Percentiles rank a stretch among this genome's conserved stretches.
Evolutionary conservation across 1,284 basidiomycete species (phyloP).

Genomic region (Leccinum variabile): DNA sequence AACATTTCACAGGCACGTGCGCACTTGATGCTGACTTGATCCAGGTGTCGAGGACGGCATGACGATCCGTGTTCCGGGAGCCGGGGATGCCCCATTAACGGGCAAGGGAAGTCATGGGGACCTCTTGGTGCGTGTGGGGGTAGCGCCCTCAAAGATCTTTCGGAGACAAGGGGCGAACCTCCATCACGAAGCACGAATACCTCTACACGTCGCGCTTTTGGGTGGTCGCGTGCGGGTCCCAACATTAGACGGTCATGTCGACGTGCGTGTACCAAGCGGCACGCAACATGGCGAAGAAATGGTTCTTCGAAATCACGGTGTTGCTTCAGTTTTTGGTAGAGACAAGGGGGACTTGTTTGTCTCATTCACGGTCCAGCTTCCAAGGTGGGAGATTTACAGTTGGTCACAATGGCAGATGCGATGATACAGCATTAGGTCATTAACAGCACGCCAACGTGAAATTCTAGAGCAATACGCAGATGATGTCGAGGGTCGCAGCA

Average conservation of each 20-base stretch:
- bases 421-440: slow-evolving; percentile 52
- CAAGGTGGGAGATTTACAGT: slow-evolving; percentile 62
- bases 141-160: slow-evolving; percentile 84
- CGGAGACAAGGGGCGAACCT: slow-evolving; percentile 91
- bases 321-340: slow-evolving; percentile 66
- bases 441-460: slow-evolving; percentile 82
- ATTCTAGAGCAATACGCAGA: slow-evolving; percentile 92
- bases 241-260: slow-evolving; percentile 94
- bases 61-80: slow-evolving; percentile 82
- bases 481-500: slow-evolving; percentile 76
- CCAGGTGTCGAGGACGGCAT: slow-evolving; percentile 96
- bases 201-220: slow-evolving; percentile 88
- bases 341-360: slow-evolving; percentile 90
- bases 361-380: slow-evolving; percentile 85
- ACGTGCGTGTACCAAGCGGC: slow-evolving; percentile 89
- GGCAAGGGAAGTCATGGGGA: slow-evolving; percentile 82
- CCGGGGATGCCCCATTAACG: slow-evolving; percentile 84
- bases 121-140: slow-evolving; percentile 85
- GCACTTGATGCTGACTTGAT: slow-evolving; percentile 16
- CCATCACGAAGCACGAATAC: slow-evolving; percentile 89
- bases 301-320: slow-evolving; percentile 88
- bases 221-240: slow-evolving; percentile 93
- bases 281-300: slow-evolving; percentile 98
- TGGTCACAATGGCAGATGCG: slow-evolving; percentile 18
- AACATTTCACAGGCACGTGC: slow-evolving; percentile 14